A percentile compares a stretch with the other conserved stretches of the same genome.
Evolutionary conservation across 257 asterid genomes (phyloP).

Genomic region (Solanum medicagineum): DNA sequence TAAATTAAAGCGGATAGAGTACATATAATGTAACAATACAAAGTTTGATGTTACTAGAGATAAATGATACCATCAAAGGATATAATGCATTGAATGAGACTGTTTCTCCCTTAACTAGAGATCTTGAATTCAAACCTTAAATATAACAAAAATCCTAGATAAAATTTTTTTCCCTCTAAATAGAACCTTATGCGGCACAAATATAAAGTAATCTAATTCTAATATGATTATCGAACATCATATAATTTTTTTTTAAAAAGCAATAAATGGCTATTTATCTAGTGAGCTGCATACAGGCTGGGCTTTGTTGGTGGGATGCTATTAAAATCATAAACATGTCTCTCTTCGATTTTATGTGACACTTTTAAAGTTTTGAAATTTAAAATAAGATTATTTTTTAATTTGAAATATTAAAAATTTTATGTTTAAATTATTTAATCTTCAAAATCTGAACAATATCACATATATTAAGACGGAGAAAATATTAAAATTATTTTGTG

Average conservation of each 20-base stretch:
- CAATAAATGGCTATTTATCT: not conserved
- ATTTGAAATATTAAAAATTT: not conserved
- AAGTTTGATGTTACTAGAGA: not conserved
- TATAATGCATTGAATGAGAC: too few species aligned
- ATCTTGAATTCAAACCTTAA: too few species aligned
- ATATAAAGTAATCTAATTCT: too few species aligned
- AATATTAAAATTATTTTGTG: not conserved
- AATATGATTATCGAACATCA: too few species aligned
- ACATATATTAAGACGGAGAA: not conserved
- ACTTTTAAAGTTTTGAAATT: not conserved
- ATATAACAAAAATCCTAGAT: too few species aligned
- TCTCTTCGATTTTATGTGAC: not conserved
- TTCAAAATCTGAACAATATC: not conserved
- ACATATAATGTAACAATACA: not conserved
- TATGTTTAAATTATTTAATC: not conserved
- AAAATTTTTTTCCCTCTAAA: too few species aligned
- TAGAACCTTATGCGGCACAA: too few species aligned
- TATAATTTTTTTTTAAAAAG: too few species aligned
- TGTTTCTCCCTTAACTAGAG: too few species aligned
- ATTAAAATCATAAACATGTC: not conserved
- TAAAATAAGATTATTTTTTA: too few species aligned
- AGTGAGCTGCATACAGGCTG: conserved; percentile 14
- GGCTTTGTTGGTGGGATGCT: not conserved
- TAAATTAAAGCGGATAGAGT: too few species aligned
- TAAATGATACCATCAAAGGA: too few species aligned